Conservation (phyloP, 805 yeast genomes). For the Lipomyces anomalus region DNA sequence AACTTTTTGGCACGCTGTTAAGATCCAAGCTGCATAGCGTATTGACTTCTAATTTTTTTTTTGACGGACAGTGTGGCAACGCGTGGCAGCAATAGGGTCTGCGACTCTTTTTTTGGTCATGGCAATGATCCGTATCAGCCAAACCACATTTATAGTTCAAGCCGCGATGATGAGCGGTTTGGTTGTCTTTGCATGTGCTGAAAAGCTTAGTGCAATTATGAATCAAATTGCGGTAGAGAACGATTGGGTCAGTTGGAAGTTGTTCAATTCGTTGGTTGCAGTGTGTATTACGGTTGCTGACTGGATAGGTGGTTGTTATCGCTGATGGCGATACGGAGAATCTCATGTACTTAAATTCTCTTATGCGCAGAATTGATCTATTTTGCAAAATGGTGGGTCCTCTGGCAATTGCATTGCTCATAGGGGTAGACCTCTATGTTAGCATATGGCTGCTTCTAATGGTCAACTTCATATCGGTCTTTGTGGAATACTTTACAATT, state of each 20-base stretch:
- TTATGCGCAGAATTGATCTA: conserved; percentile 38
- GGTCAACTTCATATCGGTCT: conserved; percentile 31
- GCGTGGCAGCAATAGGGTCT: conserved; percentile 31
- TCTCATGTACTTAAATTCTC: conserved; percentile 32
- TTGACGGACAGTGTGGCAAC: conserved; percentile 25
- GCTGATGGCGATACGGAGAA: conserved; percentile 27
- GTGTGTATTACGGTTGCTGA: not conserved
- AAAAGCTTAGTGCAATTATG: conserved; percentile 33
- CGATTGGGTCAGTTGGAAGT: conserved; percentile 33
- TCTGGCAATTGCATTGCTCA: conserved; percentile 33
- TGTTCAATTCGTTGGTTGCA: not conserved
- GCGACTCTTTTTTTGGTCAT: conserved; percentile 26
- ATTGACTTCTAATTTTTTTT: not conserved
- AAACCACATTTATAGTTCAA: not conserved
- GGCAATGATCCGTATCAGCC: conserved; percentile 8
- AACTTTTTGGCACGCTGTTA: not conserved
- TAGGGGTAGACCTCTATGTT: conserved; percentile 26
- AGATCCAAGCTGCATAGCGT: not conserved
- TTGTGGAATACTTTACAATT: conserved; percentile 35
- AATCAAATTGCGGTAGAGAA: conserved; percentile 39
- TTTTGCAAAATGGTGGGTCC: conserved; percentile 39
- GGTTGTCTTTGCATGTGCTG: conserved; percentile 35
- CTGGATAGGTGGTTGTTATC: conserved; percentile 32
- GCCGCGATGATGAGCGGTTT: conserved; percentile 21
- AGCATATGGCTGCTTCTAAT: conserved; percentile 31